Conservation (phyloP, 1,284 basidiomycete species). For the Singerocomus rubriflavus region DNA sequence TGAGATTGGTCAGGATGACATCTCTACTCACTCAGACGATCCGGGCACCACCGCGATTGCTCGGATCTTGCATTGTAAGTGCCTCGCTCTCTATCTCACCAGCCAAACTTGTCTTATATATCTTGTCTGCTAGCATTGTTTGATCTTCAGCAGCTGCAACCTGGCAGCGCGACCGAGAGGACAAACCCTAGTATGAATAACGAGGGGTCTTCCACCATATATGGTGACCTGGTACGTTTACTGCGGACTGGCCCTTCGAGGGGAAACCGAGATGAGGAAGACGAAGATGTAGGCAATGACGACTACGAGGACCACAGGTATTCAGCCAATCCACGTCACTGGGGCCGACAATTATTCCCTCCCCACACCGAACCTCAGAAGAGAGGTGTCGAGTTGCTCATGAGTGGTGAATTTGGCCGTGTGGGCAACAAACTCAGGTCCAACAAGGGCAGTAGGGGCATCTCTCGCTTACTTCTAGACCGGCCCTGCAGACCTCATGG, state of each 20-base stretch:
- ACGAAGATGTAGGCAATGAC: slow-evolving; percentile 37
- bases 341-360: slow-evolving; percentile 40
- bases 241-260: slow-evolving; percentile 13
- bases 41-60: slow-evolving; percentile 16
- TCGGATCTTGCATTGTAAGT: slow-evolving; percentile 40
- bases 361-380: slow-evolving; percentile 65
- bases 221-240: slow-evolving; percentile 23
- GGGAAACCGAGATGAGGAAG: slow-evolving; percentile 32
- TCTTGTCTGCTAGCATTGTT: slow-evolving; percentile 39
- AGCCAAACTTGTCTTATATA: neutral
- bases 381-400: slow-evolving; percentile 68
- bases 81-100: neutral
- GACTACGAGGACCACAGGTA: slow-evolving; percentile 28
- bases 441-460: slow-evolving; percentile 38
- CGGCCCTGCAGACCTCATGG: slow-evolving; percentile 39
- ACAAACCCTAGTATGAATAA: slow-evolving; percentile 30
- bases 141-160: slow-evolving; percentile 35
- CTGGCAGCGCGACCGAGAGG: slow-evolving; percentile 20
- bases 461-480: slow-evolving; percentile 48
- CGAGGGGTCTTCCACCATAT: slow-evolving; percentile 19
- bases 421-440: slow-evolving; percentile 49
- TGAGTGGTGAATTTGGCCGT: slow-evolving; percentile 84
- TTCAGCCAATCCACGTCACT: slow-evolving; percentile 24
- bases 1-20: slow-evolving; percentile 17
- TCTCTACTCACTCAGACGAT: slow-evolving; percentile 18